A percentile compares a stretch with the other conserved stretches of the same genome.
Conservation (phyloP, 441 rosid species). For the Syzygium syzygioides region DNA sequence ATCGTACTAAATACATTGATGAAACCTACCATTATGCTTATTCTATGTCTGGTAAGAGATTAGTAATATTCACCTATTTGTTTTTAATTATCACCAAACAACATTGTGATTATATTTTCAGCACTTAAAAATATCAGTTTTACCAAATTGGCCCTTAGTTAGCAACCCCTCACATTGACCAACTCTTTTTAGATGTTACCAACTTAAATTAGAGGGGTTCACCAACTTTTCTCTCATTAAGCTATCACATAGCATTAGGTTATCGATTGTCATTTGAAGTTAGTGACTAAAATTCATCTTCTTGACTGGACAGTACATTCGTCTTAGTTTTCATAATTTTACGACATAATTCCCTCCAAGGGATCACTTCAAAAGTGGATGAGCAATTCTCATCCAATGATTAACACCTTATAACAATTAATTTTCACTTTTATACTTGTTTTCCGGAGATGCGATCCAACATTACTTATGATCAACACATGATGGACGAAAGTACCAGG, state of each 20-base stretch:
- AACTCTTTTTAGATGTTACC: neutral
- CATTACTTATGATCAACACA: neutral
- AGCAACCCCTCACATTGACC: neutral
- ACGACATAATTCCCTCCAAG: neutral
- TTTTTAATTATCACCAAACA: neutral
- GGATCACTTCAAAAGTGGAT: neutral
- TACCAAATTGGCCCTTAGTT: neutral
- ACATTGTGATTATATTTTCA: neutral
- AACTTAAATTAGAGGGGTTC: neutral
- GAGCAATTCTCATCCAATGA: neutral
- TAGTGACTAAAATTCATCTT: neutral
- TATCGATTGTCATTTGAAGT: neutral
- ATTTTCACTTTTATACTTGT: neutral
- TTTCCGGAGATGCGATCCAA: neutral
- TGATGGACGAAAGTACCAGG: neutral
- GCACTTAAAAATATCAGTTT: neutral
- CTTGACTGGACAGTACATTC: too few relatives aligned
- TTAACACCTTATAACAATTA: neutral
- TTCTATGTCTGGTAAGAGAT: neutral
- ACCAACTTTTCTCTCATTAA: neutral
- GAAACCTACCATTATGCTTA: neutral
- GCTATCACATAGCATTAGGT: fast-evolving
- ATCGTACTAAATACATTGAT: neutral
- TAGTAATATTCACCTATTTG: neutral
- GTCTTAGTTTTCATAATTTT: neutral